Base-by-base conservation (phyloP, 257 asterid genomes). In the Asclepias syriaca region DNA sequence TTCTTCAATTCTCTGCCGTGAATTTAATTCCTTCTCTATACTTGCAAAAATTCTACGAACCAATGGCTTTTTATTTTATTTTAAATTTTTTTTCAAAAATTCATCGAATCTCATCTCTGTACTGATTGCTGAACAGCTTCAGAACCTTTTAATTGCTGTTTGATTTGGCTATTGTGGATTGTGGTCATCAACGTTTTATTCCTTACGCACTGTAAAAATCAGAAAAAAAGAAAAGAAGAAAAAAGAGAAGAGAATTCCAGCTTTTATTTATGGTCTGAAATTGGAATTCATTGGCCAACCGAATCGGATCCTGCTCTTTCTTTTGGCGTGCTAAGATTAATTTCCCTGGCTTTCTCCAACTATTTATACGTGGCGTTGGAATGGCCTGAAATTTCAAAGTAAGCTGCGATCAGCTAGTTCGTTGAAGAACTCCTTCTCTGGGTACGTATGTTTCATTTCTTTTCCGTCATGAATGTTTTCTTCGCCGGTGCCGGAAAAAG, bases 361-460 rank as follows among this genome's bases (percentile, higher is more conserved):
- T 78, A 78, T 68, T 67, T 48, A 73, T 70, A 70, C 19, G 32
- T 21, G 24, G 10, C 22, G 5, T 22, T 49, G 49, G 48, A 68
- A 54, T 63, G 37, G 37, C 48, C 74, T n/a, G 34, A 37, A 15
- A 55, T 18, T 18, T 10, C 2, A 27, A 63, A 46, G 43, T 67
- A 50, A 46, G 66, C 70, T 72, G 77, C 74, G 45, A 66, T 34
- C 53, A 51, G 15, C 51, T 16, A n/a, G 68, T 48, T 39, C 68
- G 68, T 34, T 39, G 68, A 74, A 43, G 49, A 74, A 45, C 68
- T 46, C 43, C 1, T 21, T 10, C 19, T 54, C 43, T 43, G 8
- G 72, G 77, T 73, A 65, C 11, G 66, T 54, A 34, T 37, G 1
- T 43, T 27, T 45, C 0, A 58, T 27, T 45, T 18, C 34, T 12